Evolutionary conservation across 139 green algal genomes (phyloP).

Genomic region (Haematococcus sp.): DNA sequence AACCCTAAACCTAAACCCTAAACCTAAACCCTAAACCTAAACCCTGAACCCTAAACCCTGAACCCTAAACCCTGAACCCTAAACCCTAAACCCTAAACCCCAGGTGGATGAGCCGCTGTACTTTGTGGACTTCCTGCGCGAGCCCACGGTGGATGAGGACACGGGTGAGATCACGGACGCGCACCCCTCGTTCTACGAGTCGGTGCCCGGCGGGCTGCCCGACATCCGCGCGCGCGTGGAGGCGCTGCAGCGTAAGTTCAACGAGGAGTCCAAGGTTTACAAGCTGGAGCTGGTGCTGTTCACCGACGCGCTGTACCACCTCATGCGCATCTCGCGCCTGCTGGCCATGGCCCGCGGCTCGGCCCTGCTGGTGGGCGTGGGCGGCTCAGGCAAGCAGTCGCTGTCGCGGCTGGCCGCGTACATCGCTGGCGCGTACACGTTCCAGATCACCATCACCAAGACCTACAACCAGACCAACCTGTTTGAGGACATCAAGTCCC

Average conservation of each 20-base stretch:
- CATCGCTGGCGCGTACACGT: conserved; percentile 78
- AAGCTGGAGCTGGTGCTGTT: conserved; percentile 95
- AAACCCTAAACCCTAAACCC: no score
- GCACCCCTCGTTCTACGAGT: conserved; percentile 86
- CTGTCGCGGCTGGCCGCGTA: conserved; percentile 76
- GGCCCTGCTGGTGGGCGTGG: conserved; percentile 92
- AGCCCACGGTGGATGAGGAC: conserved; percentile 78
- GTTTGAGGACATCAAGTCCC: conserved; percentile 92
- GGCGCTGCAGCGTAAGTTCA: conserved; percentile 73
- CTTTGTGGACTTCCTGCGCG: conserved; percentile 94
- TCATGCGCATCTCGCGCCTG: conserved; percentile 85
- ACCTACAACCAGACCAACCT: conserved; percentile 89
- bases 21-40: no score
- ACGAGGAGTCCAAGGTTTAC: conserved; percentile 72
- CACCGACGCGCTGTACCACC: conserved; percentile 85
- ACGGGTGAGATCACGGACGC: conserved; percentile 57
- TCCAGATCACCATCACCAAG: conserved; percentile 80
- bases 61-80: no score
- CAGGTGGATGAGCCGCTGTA: conserved; percentile 81
- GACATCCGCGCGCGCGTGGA: conserved; percentile 71
- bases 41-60: no score
- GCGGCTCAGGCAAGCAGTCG: conserved; percentile 89
- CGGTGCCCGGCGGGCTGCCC: conserved; percentile 61
- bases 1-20: no score
- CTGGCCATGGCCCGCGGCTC: conserved; percentile 83